A percentile compares a stretch with the other conserved stretches of the same genome.
These are phyloP conservation scores for Exophiala mesophila DNA, from an alignment of 2,329 filamentous ascomycete genomes.

Conservation along the genomic window DNA sequence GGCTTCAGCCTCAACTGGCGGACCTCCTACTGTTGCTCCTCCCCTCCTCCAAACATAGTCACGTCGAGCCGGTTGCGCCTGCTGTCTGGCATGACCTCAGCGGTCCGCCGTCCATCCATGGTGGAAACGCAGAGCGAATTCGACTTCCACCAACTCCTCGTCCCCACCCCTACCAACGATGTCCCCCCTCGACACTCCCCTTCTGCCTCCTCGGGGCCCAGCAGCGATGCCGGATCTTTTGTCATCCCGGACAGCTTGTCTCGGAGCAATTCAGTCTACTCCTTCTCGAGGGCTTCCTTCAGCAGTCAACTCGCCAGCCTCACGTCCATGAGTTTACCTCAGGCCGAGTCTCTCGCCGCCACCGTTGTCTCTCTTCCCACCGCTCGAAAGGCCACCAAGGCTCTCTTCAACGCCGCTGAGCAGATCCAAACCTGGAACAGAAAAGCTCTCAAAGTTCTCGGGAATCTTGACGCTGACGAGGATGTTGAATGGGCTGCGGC, in stretches of 20 bases:
- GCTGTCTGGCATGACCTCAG: conserved; percentile 23
- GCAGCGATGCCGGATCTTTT: conserved; percentile 36
- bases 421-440: conserved; percentile 92
- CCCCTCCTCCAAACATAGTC: conserved; percentile 1
- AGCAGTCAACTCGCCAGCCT: conserved; percentile 88
- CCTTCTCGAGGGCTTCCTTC: conserved; percentile 85
- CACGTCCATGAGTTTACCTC: conserved; percentile 82
- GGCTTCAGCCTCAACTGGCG: conserved; percentile 1
- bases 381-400: conserved; percentile 74
- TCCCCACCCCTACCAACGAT: conserved; percentile 23
- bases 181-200: conserved; percentile 17
- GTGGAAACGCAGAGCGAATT: conserved; percentile 27
- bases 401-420: conserved; percentile 79
- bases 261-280: conserved; percentile 83
- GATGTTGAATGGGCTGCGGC: conserved; percentile 95
- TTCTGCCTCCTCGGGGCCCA: conserved; percentile 21
- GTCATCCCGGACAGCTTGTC: conserved; percentile 45
- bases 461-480: conserved; percentile 86
- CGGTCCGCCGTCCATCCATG: conserved; percentile 23
- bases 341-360: conserved; percentile 75
- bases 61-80: neutral
- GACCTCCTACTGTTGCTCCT: neutral
- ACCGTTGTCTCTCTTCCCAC: conserved; percentile 81
- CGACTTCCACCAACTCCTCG: conserved; percentile 27
- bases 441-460: conserved; percentile 84